A percentile compares a stretch with the other conserved stretches of the same genome.
These are phyloP conservation scores for Candida awuae DNA, from an alignment of 805 yeast species.

Conservation along the genomic window DNA sequence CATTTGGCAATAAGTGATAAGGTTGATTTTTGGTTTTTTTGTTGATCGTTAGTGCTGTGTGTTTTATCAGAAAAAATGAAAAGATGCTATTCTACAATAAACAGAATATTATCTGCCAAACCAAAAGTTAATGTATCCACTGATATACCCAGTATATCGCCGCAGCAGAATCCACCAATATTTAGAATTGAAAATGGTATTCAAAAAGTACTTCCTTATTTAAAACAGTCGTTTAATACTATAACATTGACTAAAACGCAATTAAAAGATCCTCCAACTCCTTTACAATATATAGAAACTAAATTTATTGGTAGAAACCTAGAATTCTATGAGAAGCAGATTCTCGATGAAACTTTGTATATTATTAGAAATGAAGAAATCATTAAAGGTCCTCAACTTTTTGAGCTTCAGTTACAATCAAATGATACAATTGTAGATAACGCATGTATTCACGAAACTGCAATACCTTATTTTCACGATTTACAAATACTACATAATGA, in stretches of 20 bases:
- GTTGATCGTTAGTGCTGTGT: no score
- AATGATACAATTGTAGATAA: constrained; percentile 23
- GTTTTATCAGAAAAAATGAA: no score
- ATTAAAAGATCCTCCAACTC: constrained; percentile 7
- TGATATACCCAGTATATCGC: background rate
- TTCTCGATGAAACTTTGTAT: constrained; percentile 12
- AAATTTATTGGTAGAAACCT: constrained; percentile 15
- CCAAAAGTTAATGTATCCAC: background rate
- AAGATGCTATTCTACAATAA: no score
- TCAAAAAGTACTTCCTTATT: constrained; percentile 7
- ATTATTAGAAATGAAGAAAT: constrained; percentile 8
- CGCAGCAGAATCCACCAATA: constrained; percentile 5
- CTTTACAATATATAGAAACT: constrained; percentile 12
- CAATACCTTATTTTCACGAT: constrained; percentile 22
- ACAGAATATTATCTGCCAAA: no score
- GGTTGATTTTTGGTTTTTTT: no score
- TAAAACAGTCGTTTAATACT: background rate
- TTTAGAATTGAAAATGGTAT: constrained; percentile 2
- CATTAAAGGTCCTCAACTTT: constrained; percentile 10
- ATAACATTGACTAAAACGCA: no score
- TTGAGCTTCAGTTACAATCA: constrained; percentile 11
- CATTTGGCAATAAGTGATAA: no score
- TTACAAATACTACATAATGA: constrained; percentile 30
- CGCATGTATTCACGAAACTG: constrained; percentile 42
- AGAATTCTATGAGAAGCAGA: constrained; percentile 9